A percentile compares a stretch with the other conserved stretches of the same genome.
Evolutionary conservation across 1,284 basidiomycete species (phyloP).

Genomic region (Ceratobasidium sp.): DNA sequence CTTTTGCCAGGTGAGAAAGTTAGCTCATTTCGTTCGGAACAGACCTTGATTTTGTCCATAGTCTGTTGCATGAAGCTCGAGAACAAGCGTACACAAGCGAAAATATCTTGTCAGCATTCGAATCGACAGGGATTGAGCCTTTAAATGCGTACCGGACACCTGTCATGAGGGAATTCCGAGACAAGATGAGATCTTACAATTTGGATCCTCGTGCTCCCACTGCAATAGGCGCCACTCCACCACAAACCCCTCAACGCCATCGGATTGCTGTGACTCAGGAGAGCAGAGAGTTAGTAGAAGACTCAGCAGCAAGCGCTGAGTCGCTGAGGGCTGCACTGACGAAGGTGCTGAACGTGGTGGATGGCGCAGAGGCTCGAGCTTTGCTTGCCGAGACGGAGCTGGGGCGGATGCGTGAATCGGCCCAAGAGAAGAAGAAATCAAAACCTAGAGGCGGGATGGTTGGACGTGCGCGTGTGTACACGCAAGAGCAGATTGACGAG

Average conservation of each 20-base stretch:
- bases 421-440: constrained; percentile 14
- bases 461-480: background rate
- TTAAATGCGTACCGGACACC: constrained; percentile 45
- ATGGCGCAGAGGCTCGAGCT: constrained; percentile 16
- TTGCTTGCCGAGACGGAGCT: constrained; percentile 2
- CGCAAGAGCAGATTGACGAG: background rate
- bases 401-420: background rate
- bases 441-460: background rate
- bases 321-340: background rate
- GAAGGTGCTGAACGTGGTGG: background rate
- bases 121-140: constrained; percentile 50
- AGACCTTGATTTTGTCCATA: constrained; percentile 24
- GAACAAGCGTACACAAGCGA: constrained; percentile 47
- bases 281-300: background rate
- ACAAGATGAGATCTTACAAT: too few relatives aligned
- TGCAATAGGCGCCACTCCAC: too few relatives aligned
- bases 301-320: background rate
- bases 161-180: constrained; percentile 10
- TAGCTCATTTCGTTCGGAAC: background rate
- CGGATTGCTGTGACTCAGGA: background rate
- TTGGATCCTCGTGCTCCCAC: too few relatives aligned
- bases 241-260: background rate
- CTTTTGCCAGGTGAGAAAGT: constrained; percentile 44
- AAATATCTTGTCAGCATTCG: constrained; percentile 50
- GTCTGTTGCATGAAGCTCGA: constrained; percentile 50